Base-by-base conservation (phyloP, 2,329 filamentous ascomycete genomes). In the Aspergillus cejpii region DNA sequence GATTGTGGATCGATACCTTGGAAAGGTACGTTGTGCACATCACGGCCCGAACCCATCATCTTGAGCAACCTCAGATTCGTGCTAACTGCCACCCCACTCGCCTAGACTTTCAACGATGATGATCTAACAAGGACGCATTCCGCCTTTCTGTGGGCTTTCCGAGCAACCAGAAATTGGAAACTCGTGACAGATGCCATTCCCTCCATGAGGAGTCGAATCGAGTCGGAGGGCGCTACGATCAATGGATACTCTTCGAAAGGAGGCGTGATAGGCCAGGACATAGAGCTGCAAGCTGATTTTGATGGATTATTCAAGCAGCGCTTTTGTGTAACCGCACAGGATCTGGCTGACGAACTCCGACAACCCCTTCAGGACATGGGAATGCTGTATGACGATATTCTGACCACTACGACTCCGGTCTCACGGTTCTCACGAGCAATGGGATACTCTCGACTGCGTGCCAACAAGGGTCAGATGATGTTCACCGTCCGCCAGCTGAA, bases 71-170 rank as follows among this genome's bases (percentile, higher is more conserved):
- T 3, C 17, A 21, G 29, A n/a, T 20, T 37, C 39, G 24, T 40
- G 38, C 34, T 23, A 23, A 39, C 37, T 46, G 62, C 57, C 37
- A 3, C 27, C 66, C 53, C 51, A 67, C 61, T 37, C 31, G 23
- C 44, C 4, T 40, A 70, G 66, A 70, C 64, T 6, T 81, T 79
- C 21, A 79, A 83, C 42, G 80, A 83, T 48, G 87, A 94, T 48
- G 79, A 83, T 11, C 90, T 95, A 57, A 81, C 81, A 44, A 81
- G 81, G 19, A 78, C 80, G 0, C 87, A 94, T 60, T 80, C 85
- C 0, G 80, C 90, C 1, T 94, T 92, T 65, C 80, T 89, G 39
- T 94, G 89, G 89, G 83, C 92, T 58, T 94, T 86, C 60, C 79
- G 85, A 45, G 85, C 87, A 2, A 87, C 85, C 5, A 77, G 82